Evolutionary conservation across 2,329 filamentous ascomycete species (phyloP), one percentile per base, ranked within the genome.

Genomic region (Aspergillus glaucus): DNA sequence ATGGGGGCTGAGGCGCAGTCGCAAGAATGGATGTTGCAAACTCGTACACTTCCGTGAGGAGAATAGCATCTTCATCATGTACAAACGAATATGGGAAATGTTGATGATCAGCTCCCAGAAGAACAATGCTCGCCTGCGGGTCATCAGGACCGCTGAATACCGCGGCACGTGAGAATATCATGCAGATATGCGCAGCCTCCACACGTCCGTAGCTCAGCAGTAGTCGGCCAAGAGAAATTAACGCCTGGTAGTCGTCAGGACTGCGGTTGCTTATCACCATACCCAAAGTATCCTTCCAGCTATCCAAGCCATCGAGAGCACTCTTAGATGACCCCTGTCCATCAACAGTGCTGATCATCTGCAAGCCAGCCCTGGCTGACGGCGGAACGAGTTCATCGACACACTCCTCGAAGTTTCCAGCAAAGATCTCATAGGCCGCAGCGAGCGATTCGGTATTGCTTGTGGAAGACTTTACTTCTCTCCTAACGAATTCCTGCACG

Each of bases 31-130:
- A 87, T 9, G 88, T 75, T 0, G 88, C 90, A 65, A 89, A 97
- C 65, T 99, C 93, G 61, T 94, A 97, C 0, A 95, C 83, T 67
- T 99, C 93, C 39, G 89, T 97, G n/a, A 98, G 79, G 45, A 96
- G 76, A n/a, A 96, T 81, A 3, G 89, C 81, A 63, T 97, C 90
- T 6, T 87, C 79, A 59, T 97, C 90, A 55, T 85, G 82, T 46
- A 84, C 84, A 53, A 91, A 85, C 45, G 88, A 83, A 45, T 85
- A 79, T 6, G 82, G 79, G 51, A 86, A 80, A 43, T 80, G 80
- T 50, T 80, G 78, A 67, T 95, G 89, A 64, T 97, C 88, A 12
- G 86, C 86, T 14, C 93, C 92, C 19, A 98, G 75, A 6, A 97
- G 79, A 5, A 93, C 87, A 57, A 97, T 86, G 60, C 85, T 83